These are phyloP conservation scores for Dacryopinax primogenitus DNA, from an alignment of 768 basidiomycete species.

Conservation along the genomic window DNA sequence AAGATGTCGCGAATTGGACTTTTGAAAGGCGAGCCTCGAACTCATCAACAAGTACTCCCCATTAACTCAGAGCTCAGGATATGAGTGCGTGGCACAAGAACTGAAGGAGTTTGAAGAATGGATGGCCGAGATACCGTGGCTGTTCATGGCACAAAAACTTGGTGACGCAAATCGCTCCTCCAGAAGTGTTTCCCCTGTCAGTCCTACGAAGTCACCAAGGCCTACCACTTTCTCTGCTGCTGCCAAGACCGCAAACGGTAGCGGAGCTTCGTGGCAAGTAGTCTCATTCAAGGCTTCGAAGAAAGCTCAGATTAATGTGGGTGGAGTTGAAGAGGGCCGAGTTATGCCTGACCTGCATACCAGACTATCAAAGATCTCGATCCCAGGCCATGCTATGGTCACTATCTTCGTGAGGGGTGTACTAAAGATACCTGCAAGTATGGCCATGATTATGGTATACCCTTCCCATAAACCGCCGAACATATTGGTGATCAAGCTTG, in stretches of 20 bases:
- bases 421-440: background rate
- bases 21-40: conserved; percentile 27
- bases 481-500: background rate
- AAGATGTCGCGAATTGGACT: conserved; percentile 52
- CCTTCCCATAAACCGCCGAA: background rate
- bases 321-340: background rate
- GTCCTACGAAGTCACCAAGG: background rate
- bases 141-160: conserved; percentile 46
- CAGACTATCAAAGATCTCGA: conserved; percentile 5
- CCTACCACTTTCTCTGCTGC: background rate
- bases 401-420: background rate
- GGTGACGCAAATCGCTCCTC: background rate
- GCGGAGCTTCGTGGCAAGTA: background rate
- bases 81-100: conserved; percentile 46
- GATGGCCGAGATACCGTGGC: conserved; percentile 39
- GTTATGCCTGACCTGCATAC: background rate
- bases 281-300: background rate
- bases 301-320: background rate
- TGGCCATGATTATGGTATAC: background rate
- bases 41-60: background rate
- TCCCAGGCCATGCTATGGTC: background rate
- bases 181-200: background rate
- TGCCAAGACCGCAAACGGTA: background rate
- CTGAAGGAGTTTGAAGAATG: conserved; percentile 47
- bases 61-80: conserved; percentile 27